Conservation (phyloP, 257 asterid species). For the Solanum chilense region DNA sequence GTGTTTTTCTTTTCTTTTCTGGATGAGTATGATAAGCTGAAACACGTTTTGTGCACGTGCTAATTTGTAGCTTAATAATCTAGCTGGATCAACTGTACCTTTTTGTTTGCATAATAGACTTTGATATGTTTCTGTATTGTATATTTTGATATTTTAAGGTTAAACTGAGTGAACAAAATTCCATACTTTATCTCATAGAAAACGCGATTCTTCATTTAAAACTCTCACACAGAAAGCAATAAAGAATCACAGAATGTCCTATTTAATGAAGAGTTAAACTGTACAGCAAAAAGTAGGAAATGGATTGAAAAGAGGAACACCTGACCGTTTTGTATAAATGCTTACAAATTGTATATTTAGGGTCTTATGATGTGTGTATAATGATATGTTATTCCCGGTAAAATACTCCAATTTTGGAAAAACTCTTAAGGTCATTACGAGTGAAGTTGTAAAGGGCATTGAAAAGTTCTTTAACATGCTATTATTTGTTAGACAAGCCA, state of each 20-base stretch:
- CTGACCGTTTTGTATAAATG: not conserved
- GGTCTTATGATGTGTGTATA: not conserved
- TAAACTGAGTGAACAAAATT: not conserved
- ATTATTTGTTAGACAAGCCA: not conserved
- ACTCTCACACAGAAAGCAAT: not conserved
- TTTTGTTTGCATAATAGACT: not conserved
- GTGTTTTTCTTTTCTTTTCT: not conserved
- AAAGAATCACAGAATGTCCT: not conserved
- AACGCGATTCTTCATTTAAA: not conserved
- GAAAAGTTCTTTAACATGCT: not conserved
- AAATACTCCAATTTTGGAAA: not conserved
- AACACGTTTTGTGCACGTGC: not conserved
- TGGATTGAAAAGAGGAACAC: not conserved
- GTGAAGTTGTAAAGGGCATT: not conserved
- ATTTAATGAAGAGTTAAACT: not conserved
- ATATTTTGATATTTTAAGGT: not conserved
- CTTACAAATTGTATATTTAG: not conserved
- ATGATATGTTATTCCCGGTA: not conserved
- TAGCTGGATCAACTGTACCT: not conserved
- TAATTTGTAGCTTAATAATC: not conserved
- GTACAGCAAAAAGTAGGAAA: not conserved
- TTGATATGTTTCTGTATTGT: not conserved
- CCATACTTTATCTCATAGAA: not conserved
- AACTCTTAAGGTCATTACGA: not conserved
- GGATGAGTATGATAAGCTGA: not conserved